Base-by-base conservation (phyloP, 2,329 filamentous ascomycete species). In the Verticillium dahliae region DNA sequence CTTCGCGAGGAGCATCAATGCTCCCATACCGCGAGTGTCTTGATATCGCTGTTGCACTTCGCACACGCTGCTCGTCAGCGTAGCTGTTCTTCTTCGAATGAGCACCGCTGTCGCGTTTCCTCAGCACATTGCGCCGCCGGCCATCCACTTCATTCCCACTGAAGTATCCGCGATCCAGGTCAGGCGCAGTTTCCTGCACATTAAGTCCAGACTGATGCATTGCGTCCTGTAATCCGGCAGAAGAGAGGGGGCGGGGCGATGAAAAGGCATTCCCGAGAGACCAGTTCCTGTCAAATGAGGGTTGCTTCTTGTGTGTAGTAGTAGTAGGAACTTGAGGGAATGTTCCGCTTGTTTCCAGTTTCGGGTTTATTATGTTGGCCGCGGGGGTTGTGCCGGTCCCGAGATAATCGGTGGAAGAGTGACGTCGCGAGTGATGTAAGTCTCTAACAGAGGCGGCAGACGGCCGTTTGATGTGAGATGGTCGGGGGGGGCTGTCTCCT, bases 101-200 rank as follows among this genome's bases (percentile, higher is more conserved):
- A 34, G 75, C 78, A 57, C 62, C 75, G 64, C 85, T 88, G 63
- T 87, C 85, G 62, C 90, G 88, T 76, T 95, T 96, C 74, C 91
- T 91, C 66, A 97, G 79, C 56, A 95, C 81, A 71, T 92, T 96
- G 56, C 90, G 85, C 68, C 85, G 87, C 62, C 89, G 86, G 54
- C 85, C 85, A 65, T 97, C 92, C 11, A 87, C 80, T 69, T 98
- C 94, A 15, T 90, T 90, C 3, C 93, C 92, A 7, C 94, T 97
- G 71, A 97, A 97, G 74, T 98, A 98, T 31, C 93, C 94, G 39
- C 92, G 85, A 69, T 98, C 95, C 15, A 91, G 74, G 63, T 96
- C 90, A 31, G 79, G 74, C 15, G 77, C 76, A 9, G 79, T 79
- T 62, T 85, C 81, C 64, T 78, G 78, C 14, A 76, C 68, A 13